Evolutionary conservation across 306 rosid species (phyloP), one percentile per base, ranked within the genome.

Genomic region (Pyrus betulifolia): DNA sequence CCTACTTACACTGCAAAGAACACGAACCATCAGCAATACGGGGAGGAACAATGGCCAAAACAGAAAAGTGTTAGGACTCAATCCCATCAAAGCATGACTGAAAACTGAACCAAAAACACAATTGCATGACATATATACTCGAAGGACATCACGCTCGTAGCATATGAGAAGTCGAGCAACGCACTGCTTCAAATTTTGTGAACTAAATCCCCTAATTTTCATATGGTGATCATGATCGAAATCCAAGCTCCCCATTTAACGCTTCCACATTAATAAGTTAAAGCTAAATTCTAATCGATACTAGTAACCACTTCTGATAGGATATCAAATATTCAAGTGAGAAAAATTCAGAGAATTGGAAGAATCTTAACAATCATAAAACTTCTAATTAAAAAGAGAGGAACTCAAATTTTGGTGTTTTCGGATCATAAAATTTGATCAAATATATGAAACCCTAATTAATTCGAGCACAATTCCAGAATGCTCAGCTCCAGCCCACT

Each of bases 1-100:
- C 75, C 80, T 27, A 84, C 98, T 90, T 86, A 94, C 97, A 90
- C 98, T 94, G 93, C 75, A 84, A 42, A 77, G 82, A 74, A 69
- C 72, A 65, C 69, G 79, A 81, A 65, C 85, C 80, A 71, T 59
- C 25, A 69, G 49, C 27, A 44, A 71, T 40, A 80, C 75, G 68
- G 30, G 33, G 44, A 46, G 70, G 80, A 64, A 74, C 80, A n/a
- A 72, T 69, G 87, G 46, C 55, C 74, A 70, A 82, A 84, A 78
- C 72, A 81, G 45, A 68, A 71, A 28, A 79, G 10, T 59, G 73
- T 84, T 82, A 88, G 91, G 51, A 67, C 35, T 68, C 59, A 35
- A 31, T 22, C 68, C 6, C 27, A 58, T 31, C 74, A 73, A 12
- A 28, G 18, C 60, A 75, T 8, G 30, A 4, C 33, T 44, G 52